These are phyloP conservation scores for Ganoderma leucocontextum DNA, from an alignment of 1,284 basidiomycete genomes.

Conservation along the genomic window DNA sequence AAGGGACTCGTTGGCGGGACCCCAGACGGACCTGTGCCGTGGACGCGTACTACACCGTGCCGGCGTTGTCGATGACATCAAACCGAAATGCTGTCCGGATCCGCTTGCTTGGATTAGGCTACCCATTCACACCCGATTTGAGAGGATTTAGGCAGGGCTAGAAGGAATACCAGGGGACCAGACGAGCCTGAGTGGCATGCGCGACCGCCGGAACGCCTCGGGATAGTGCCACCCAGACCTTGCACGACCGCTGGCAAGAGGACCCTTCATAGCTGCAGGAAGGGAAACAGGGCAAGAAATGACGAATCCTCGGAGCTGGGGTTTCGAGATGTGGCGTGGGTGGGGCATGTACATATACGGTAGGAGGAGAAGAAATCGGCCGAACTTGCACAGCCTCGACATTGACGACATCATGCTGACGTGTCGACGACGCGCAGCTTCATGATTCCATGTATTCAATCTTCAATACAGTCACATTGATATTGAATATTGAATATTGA, in stretches of 20 bases:
- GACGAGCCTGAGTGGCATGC: neutral
- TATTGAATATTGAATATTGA: too few relatives aligned
- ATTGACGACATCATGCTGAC: neutral
- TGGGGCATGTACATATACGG: neutral
- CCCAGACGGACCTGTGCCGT: neutral
- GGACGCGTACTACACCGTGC: neutral
- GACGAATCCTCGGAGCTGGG: neutral
- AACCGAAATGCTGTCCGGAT: neutral
- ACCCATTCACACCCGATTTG: neutral
- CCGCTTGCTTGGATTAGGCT: conserved; percentile 2
- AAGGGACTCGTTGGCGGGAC: neutral
- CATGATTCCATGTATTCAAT: too few relatives aligned
- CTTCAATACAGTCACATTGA: too few relatives aligned
- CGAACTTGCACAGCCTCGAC: neutral
- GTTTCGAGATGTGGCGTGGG: neutral
- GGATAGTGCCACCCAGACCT: neutral
- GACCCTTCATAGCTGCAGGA: neutral
- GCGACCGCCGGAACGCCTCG: neutral
- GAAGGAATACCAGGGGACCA: neutral
- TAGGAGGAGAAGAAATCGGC: neutral
- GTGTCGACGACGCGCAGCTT: neutral
- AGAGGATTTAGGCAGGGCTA: neutral
- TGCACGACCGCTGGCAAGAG: neutral
- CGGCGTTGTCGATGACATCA: neutral
- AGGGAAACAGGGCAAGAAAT: too few relatives aligned